phyloP scores from a whole-genome alignment of 2,329 filamentous ascomycete genomes.

The Trichoderma polysporum region DNA sequence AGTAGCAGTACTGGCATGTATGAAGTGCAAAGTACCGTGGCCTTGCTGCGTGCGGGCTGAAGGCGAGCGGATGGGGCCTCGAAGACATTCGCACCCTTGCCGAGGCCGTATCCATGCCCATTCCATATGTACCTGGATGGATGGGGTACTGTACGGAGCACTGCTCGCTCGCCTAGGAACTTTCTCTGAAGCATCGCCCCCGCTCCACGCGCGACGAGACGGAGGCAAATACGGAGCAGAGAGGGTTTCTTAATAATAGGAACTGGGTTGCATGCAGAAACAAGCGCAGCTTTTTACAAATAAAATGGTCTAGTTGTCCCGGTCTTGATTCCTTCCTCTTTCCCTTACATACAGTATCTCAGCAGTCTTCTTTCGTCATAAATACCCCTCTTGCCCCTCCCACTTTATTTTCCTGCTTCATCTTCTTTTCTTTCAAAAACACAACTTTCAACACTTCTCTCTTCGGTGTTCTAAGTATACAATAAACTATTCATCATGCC shows the following conservation, averaged over 20 bases:
- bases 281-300: neutral
- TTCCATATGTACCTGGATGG: neutral
- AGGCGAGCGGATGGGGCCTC: neutral
- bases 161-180: neutral
- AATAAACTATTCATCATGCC: conserved; percentile 37
- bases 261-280: neutral
- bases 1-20: neutral
- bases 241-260: conserved; percentile 8
- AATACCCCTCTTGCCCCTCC: conserved; percentile 6
- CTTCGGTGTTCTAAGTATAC: neutral
- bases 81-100: neutral
- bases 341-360: neutral
- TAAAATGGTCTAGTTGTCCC: conserved; percentile 11
- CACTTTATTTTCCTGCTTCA: neutral
- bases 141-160: neutral
- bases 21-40: neutral
- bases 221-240: neutral
- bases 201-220: neutral
- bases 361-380: conserved; percentile 8
- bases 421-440: neutral
- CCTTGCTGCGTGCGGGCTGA: neutral
- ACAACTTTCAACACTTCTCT: neutral
- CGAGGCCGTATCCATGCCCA: neutral
- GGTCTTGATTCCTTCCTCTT: neutral
- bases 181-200: conserved; percentile 2